These are phyloP conservation scores for Stachybotrys elegans DNA, from an alignment of 2,329 filamentous ascomycete species.

Conservation along the genomic window DNA sequence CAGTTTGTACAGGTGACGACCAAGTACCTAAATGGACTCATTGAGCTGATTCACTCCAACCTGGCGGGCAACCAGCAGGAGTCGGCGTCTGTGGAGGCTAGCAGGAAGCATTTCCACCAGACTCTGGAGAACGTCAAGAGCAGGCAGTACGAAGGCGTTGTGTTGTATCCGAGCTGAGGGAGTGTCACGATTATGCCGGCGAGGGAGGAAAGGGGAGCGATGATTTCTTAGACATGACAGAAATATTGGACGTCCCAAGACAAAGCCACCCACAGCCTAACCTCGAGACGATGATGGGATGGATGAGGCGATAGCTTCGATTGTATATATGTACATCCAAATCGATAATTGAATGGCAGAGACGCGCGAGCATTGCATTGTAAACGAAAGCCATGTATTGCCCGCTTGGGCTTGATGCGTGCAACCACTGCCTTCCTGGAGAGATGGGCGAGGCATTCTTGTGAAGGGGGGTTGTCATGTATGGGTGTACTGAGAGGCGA, in stretches of 20 bases:
- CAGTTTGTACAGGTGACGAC: constrained; percentile 62
- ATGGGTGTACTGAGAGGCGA: no score
- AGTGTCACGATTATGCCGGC: no score
- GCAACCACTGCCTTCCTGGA: no score
- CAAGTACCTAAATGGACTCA: constrained; percentile 95
- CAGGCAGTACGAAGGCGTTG: constrained; percentile 88
- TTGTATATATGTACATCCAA: constrained; percentile 5
- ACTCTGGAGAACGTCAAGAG: constrained; percentile 91
- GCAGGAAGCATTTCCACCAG: constrained; percentile 88
- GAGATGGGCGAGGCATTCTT: no score
- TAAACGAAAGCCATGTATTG: no score
- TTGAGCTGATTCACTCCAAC: constrained; percentile 97
- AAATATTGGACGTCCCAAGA: background rate
- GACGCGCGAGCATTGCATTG: no score
- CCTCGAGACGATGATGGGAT: no score
- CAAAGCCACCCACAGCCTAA: no score
- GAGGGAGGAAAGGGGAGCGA: background rate
- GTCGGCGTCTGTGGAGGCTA: constrained; percentile 77
- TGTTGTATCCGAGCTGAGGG: constrained; percentile 55
- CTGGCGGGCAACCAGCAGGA: constrained; percentile 80
- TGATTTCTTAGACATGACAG: background rate
- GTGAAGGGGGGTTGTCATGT: no score
- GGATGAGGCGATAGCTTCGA: background rate
- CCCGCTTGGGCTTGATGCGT: no score
- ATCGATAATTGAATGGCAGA: no score